Percentiles rank a stretch among this genome's conserved stretches.
Evolutionary conservation across 2,329 filamentous ascomycete genomes (phyloP).

Genomic region (Colletotrichum magnum): DNA sequence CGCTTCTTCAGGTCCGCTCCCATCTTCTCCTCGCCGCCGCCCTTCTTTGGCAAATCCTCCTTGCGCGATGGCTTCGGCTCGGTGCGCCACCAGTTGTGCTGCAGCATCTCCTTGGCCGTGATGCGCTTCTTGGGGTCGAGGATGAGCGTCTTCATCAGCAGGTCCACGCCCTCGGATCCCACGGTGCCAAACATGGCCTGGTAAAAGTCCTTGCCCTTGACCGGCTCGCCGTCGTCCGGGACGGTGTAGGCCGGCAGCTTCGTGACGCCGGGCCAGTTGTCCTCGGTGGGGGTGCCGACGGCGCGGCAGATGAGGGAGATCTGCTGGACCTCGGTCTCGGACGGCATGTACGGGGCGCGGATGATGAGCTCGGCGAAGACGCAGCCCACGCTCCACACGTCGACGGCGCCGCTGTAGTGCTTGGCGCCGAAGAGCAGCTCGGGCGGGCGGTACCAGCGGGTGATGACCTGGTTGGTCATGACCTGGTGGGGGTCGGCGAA

Average conservation of each 20-base stretch:
- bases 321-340: constrained; percentile 88
- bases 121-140: constrained; percentile 90
- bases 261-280: constrained; percentile 94
- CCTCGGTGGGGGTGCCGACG: constrained; percentile 92
- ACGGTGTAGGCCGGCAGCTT: constrained; percentile 86
- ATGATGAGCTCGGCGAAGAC: constrained; percentile 94
- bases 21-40: constrained; percentile 80
- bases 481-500: constrained; percentile 89
- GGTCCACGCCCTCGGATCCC: constrained; percentile 86
- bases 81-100: constrained; percentile 88
- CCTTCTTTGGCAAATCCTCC: constrained; percentile 84
- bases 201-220: constrained; percentile 81
- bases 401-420: constrained; percentile 91
- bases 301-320: constrained; percentile 86
- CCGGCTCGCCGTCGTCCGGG: constrained; percentile 69
- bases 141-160: constrained; percentile 86
- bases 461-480: constrained; percentile 97
- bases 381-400: constrained; percentile 93
- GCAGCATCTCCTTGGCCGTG: constrained; percentile 81
- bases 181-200: constrained; percentile 83
- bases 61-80: constrained; percentile 88
- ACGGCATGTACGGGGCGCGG: constrained; percentile 85
- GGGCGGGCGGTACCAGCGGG: constrained; percentile 94
- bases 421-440: constrained; percentile 92
- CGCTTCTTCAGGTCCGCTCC: constrained; percentile 86